Evolutionary conservation across 225 moss, liverwort and hornwort species (phyloP).

Genomic region (Polytrichum formosum): DNA sequence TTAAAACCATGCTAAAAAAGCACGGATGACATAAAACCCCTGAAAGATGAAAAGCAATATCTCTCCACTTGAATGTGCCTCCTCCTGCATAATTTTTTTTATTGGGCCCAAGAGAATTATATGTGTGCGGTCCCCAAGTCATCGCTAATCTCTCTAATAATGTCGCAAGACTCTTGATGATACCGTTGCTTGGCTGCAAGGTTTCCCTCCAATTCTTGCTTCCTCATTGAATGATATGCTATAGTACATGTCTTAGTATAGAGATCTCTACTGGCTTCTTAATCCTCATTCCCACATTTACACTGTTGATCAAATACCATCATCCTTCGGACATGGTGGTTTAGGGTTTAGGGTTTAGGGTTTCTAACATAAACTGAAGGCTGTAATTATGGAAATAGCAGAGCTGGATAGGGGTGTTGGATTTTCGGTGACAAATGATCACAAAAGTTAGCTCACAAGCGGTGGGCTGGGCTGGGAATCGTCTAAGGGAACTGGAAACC

Average conservation of each 20-base stretch:
- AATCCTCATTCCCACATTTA: not conserved
- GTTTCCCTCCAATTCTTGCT: too few relatives aligned
- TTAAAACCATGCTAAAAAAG: too few relatives aligned
- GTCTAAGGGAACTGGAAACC: constrained; percentile 67
- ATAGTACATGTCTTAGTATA: not conserved
- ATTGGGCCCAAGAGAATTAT: too few relatives aligned
- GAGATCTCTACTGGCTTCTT: not conserved
- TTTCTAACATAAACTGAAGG: not conserved
- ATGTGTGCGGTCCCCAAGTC: too few relatives aligned
- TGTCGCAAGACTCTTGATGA: too few relatives aligned
- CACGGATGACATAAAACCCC: too few relatives aligned
- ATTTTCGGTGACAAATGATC: not conserved
- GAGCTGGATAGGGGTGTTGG: not conserved
- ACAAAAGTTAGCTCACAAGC: not conserved
- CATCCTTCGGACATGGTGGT: not conserved
- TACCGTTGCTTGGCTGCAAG: too few relatives aligned
- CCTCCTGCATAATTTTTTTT: too few relatives aligned
- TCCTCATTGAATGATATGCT: not conserved
- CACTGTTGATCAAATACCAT: not conserved
- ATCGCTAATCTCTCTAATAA: too few relatives aligned
- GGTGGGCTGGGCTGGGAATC: not conserved
- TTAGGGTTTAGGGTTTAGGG: not conserved
- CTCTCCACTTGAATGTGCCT: too few relatives aligned
- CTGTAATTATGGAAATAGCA: not conserved
- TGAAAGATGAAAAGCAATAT: too few relatives aligned